These are phyloP conservation scores for Choanephora cucurbitarum DNA, from an alignment of 371 early-diverging fungal genomes.

Conservation along the genomic window DNA sequence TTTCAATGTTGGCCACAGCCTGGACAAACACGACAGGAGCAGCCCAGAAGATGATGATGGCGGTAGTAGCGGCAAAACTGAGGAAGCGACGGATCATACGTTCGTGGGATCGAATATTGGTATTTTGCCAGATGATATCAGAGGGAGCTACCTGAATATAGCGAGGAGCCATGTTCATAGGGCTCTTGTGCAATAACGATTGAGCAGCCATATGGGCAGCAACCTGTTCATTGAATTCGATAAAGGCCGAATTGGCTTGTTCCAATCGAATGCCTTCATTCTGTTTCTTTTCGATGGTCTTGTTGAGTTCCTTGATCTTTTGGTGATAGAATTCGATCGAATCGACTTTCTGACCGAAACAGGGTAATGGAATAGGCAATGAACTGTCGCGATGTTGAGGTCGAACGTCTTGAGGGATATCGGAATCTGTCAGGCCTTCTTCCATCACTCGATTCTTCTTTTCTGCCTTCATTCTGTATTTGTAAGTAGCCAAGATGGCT, in stretches of 20 bases:
- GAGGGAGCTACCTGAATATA: conserved; percentile 67
- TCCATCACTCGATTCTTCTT: conserved; percentile 11
- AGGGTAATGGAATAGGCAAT: conserved; percentile 42
- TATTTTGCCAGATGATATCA: conserved; percentile 85
- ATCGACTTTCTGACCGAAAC: conserved; percentile 70
- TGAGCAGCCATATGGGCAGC: conserved; percentile 87
- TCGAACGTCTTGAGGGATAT: conserved; percentile 53
- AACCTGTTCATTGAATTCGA: conserved; percentile 78
- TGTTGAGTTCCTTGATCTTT: conserved; percentile 57
- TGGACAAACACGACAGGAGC: conserved; percentile 66
- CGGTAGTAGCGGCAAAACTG: conserved; percentile 48
- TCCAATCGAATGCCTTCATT: conserved; percentile 10
- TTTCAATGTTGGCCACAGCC: conserved; percentile 62
- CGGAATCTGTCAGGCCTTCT: conserved; percentile 16
- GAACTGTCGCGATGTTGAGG: conserved; percentile 63
- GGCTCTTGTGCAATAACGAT: conserved; percentile 65
- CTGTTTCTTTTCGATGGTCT: conserved; percentile 49
- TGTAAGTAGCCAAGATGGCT: conserved; percentile 50
- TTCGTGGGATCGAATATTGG: conserved; percentile 60
- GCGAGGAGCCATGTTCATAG: conserved; percentile 70
- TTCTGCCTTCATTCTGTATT: conserved; percentile 32
- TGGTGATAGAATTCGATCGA: conserved; percentile 60
- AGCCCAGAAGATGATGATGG: conserved; percentile 74
- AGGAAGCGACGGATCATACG: conserved; percentile 60
- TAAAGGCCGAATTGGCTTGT: conserved; percentile 71